phyloP scores from a whole-genome alignment of 306 rosid genomes.

The Citrullus colocynthis region DNA sequence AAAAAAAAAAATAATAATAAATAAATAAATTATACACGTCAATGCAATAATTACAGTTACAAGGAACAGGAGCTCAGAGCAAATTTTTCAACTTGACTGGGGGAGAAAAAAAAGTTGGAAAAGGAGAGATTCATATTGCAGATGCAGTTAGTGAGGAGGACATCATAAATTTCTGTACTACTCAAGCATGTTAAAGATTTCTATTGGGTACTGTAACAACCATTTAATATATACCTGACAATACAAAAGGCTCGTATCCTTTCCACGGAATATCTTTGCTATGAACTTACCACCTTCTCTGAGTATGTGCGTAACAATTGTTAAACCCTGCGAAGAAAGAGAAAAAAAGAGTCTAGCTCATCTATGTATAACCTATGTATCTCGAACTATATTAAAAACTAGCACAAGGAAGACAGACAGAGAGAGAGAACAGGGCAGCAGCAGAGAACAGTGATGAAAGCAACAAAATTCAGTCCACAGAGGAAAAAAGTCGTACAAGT shows the following conservation, averaged over 20 bases:
- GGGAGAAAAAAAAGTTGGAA: no score
- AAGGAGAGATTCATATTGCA: constrained; percentile 1
- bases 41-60: neutral
- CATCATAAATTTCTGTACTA: neutral
- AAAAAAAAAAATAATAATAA: no score
- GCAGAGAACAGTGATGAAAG: neutral
- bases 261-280: constrained; percentile 94
- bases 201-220: neutral
- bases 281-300: constrained; percentile 93
- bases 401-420: neutral
- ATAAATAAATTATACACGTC: neutral
- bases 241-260: constrained; percentile 87
- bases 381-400: neutral
- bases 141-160: neutral
- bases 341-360: neutral
- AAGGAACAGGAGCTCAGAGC: neutral
- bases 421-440: neutral
- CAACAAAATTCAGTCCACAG: neutral
- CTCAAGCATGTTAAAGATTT: neutral
- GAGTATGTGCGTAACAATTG: constrained; percentile 81
- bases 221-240: constrained; percentile 60
- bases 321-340: constrained; percentile 61
- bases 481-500: neutral
- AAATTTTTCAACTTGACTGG: neutral
- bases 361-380: neutral